Percentiles rank a stretch among this genome's conserved stretches.
Evolutionary conservation across 2,329 filamentous ascomycete genomes (phyloP).

Genomic region (Tolypocladium ovalisporum): DNA sequence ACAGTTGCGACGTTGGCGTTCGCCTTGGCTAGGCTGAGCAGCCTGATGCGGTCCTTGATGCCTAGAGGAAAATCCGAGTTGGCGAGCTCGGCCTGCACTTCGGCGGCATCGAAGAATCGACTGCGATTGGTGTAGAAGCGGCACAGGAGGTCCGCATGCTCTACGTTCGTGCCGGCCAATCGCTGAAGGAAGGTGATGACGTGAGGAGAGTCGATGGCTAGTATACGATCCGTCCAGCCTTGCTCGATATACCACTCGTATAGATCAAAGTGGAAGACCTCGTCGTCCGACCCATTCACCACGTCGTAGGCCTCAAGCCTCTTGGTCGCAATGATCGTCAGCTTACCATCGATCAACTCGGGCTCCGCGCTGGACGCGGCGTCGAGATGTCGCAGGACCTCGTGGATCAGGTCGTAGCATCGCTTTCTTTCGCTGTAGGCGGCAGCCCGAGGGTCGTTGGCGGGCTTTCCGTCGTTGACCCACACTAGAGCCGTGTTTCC

Average conservation of each 20-base stretch:
- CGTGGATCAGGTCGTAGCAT: slow-evolving; percentile 82
- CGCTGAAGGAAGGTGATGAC: slow-evolving; percentile 78
- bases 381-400: slow-evolving; percentile 71
- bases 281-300: slow-evolving; percentile 77
- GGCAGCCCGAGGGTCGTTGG: slow-evolving; percentile 55
- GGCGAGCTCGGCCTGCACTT: slow-evolving; percentile 75
- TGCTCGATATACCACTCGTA: slow-evolving; percentile 94
- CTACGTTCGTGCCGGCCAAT: slow-evolving; percentile 58
- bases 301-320: slow-evolving; percentile 82
- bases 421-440: slow-evolving; percentile 61
- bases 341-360: slow-evolving; percentile 65
- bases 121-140: slow-evolving; percentile 80
- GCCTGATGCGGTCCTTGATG: slow-evolving; percentile 79
- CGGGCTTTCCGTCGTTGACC: slow-evolving; percentile 73
- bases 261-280: slow-evolving; percentile 91
- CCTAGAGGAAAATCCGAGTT: slow-evolving; percentile 69
- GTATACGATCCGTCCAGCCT: slow-evolving; percentile 73
- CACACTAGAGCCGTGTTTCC: slow-evolving; percentile 77
- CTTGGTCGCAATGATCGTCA: slow-evolving; percentile 65
- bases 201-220: slow-evolving; percentile 74
- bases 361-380: slow-evolving; percentile 56
- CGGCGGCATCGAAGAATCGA: slow-evolving; percentile 76
- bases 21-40: slow-evolving; percentile 81
- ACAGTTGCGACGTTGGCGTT: slow-evolving; percentile 79
- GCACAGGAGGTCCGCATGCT: slow-evolving; percentile 85